Percentiles rank a stretch among this genome's conserved stretches.
Evolutionary conservation across 2,329 filamentous ascomycete genomes (phyloP).

Genomic region (Fusarium floridanum): DNA sequence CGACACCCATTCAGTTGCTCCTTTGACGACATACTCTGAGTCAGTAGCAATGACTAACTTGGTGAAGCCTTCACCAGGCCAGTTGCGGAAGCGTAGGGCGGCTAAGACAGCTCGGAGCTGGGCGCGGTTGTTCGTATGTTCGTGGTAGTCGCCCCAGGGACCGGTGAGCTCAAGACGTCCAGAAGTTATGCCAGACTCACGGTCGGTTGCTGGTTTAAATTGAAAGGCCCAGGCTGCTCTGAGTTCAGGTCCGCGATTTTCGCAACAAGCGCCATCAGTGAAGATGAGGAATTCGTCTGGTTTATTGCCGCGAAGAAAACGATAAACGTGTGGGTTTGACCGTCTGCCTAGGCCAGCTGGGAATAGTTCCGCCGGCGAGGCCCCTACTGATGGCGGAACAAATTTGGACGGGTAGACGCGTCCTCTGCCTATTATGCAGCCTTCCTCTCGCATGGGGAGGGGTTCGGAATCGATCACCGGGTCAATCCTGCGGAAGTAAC

Average conservation of each 20-base stretch:
- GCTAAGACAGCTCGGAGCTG: slow-evolving; percentile 29
- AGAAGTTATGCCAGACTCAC: slow-evolving; percentile 1
- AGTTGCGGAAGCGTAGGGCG: slow-evolving; percentile 22
- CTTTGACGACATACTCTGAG: slow-evolving; percentile 24
- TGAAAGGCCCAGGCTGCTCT: slow-evolving; percentile 58
- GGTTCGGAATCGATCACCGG: not conserved
- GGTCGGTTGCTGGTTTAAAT: slow-evolving; percentile 25
- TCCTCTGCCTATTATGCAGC: slow-evolving; percentile 20
- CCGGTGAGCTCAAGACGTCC: slow-evolving; percentile 58
- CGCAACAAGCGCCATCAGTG: slow-evolving; percentile 59
- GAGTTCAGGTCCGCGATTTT: slow-evolving; percentile 56
- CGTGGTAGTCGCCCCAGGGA: slow-evolving; percentile 53
- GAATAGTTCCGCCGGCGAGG: slow-evolving; percentile 1
- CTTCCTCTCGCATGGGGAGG: not conserved
- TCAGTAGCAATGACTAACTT: slow-evolving; percentile 57
- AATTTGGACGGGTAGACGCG: slow-evolving; percentile 31
- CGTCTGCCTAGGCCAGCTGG: not conserved
- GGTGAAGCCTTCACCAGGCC: slow-evolving; percentile 46
- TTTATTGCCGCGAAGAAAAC: slow-evolving; percentile 24
- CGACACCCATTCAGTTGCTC: slow-evolving; percentile 17
- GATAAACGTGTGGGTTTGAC: not conserved
- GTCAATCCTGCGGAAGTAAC: not conserved
- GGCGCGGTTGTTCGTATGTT: slow-evolving; percentile 60
- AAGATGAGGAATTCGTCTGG: slow-evolving; percentile 53
- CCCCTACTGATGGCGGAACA: slow-evolving; percentile 13